phyloP scores from a whole-genome alignment of 140 eudicot species.

The Oenanthe javanica region DNA sequence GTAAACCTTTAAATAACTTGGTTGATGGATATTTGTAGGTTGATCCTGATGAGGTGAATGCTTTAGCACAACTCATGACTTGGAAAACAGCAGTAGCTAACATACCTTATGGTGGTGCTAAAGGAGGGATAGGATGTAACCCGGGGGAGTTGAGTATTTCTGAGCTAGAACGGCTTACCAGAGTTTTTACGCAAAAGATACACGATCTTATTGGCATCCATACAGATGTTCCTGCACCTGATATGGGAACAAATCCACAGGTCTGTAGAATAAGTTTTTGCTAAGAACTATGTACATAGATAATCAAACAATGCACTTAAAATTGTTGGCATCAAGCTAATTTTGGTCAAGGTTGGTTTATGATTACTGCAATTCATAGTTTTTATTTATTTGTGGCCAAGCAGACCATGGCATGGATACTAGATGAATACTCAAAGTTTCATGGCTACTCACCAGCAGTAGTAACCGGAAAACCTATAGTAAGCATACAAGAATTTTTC shows the following conservation, averaged over 20 bases:
- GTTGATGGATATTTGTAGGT: conserved; percentile 32
- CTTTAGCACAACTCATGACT: conserved; percentile 93
- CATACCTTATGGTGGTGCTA: conserved; percentile 97
- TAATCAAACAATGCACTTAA: not conserved
- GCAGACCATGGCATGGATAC: conserved; percentile 99
- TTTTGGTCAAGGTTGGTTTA: not conserved
- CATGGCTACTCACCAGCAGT: conserved; percentile 98
- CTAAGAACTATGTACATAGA: not conserved
- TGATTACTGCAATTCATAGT: not conserved
- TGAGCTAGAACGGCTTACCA: conserved; percentile 80
- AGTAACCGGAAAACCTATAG: conserved; percentile 92
- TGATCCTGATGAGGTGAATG: conserved; percentile 99
- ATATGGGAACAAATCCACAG: conserved; percentile 98
- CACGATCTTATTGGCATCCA: conserved; percentile 92
- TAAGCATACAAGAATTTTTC: conserved; percentile 27
- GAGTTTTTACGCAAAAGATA: conserved; percentile 94
- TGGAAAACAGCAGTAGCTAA: conserved; percentile 99
- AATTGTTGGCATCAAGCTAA: not conserved
- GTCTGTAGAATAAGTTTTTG: conserved; percentile 16
- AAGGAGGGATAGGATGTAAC: conserved; percentile 96
- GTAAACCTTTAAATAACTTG: not conserved
- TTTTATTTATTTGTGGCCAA: conserved; percentile 11
- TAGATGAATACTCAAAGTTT: conserved; percentile 95
- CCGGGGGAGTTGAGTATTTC: conserved; percentile 68
- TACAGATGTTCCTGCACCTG: conserved; percentile 98